phyloP scores from a whole-genome alignment of 768 basidiomycete genomes.

The Tylopilus rubrobrunneus region DNA sequence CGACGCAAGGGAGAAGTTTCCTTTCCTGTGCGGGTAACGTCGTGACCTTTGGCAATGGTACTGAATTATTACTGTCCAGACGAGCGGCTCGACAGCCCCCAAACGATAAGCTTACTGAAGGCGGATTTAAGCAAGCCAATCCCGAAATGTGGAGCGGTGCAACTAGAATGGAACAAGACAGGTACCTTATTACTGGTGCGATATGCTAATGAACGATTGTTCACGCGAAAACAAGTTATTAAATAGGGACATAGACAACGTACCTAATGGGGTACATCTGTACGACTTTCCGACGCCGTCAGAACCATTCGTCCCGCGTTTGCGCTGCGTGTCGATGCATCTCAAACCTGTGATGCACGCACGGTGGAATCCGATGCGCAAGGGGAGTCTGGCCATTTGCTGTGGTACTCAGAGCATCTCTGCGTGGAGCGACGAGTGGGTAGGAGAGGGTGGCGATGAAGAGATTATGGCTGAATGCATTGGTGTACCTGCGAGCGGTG shows the following conservation, averaged over 20 bases:
- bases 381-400: conserved; percentile 63
- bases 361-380: conserved; percentile 83
- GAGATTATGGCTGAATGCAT: conserved; percentile 87
- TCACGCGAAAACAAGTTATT: neutral
- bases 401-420: conserved; percentile 66
- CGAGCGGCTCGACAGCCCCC: conserved; percentile 57
- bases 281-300: conserved; percentile 66
- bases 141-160: conserved; percentile 63
- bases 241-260: conserved; percentile 43
- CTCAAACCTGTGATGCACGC: conserved; percentile 58
- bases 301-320: conserved; percentile 52
- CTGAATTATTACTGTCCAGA: conserved; percentile 40
- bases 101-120: conserved; percentile 46
- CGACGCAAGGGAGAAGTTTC: conserved; percentile 82
- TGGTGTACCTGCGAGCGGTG: conserved; percentile 82
- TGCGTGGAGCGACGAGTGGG: conserved; percentile 83
- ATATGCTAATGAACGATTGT: conserved; percentile 48
- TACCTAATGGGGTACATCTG: conserved; percentile 62
- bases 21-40: conserved; percentile 61
- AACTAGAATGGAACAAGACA: conserved; percentile 78
- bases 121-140: conserved; percentile 58
- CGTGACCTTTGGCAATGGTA: neutral
- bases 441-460: conserved; percentile 53
- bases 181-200: conserved; percentile 72
- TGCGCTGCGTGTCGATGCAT: conserved; percentile 69